Percentiles rank a stretch among this genome's conserved stretches.
Evolutionary conservation across 768 basidiomycete species (phyloP).

Genomic region (Lentinula aciculospora): DNA sequence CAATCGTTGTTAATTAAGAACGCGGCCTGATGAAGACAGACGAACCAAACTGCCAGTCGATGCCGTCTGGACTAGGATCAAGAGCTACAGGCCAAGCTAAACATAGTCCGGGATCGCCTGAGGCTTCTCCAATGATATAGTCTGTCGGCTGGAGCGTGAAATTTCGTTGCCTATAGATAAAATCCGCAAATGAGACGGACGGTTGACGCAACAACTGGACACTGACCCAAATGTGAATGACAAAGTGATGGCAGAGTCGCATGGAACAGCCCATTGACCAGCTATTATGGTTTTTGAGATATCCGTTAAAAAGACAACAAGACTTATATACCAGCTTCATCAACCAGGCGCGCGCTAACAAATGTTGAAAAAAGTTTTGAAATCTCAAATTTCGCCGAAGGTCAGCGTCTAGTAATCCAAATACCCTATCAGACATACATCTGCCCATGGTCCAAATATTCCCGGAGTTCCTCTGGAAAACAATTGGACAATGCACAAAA

Average conservation of each 20-base stretch:
- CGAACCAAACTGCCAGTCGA: constrained; percentile 80
- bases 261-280: constrained; percentile 77
- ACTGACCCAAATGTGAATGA: constrained; percentile 67
- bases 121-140: constrained; percentile 68
- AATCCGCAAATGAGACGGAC: background rate
- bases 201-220: background rate
- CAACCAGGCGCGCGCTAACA: constrained; percentile 62
- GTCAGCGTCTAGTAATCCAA: constrained; percentile 1
- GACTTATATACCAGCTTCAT: constrained; percentile 37
- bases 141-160: constrained; percentile 71
- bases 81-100: constrained; percentile 69
- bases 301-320: background rate
- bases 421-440: constrained; percentile 37
- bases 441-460: constrained; percentile 73
- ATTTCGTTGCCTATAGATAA: constrained; percentile 29
- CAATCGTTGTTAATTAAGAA: too few species aligned
- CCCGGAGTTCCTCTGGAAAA: constrained; percentile 57
- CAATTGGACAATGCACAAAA: background rate
- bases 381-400: constrained; percentile 39
- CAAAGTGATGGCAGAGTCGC: constrained; percentile 51
- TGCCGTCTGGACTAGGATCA: constrained; percentile 63
- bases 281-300: constrained; percentile 19
- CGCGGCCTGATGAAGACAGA: too few species aligned
- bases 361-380: constrained; percentile 57
- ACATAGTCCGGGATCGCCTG: constrained; percentile 61